Conservation (phyloP, 495 filamentous ascomycete species). For the Rhypophila decipiens region DNA sequence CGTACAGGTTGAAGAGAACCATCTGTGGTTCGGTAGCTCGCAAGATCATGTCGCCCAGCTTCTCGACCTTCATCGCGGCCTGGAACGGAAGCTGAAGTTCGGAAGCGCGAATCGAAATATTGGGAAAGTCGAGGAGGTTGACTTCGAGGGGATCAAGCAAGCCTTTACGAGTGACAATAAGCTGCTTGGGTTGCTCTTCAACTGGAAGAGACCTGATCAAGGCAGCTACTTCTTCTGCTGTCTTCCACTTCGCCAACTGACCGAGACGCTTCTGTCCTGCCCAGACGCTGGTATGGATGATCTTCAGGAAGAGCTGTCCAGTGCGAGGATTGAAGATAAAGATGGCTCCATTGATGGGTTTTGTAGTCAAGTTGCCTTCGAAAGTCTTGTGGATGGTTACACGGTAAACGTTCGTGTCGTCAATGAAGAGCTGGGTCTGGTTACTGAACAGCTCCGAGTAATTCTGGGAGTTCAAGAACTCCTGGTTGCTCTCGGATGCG, state of each 20-base stretch:
- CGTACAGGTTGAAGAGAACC: constrained; percentile 98
- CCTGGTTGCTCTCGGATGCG: constrained; percentile 97
- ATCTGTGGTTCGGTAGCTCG: constrained; percentile 97
- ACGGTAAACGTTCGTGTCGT: constrained; percentile 99
- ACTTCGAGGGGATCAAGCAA: constrained; percentile 96
- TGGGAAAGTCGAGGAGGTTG: constrained; percentile 95
- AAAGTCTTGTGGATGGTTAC: constrained; percentile 99
- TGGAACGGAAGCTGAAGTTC: constrained; percentile 98
- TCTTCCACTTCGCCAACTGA: constrained; percentile 99
- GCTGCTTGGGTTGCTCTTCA: constrained; percentile 97
- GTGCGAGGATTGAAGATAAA: constrained; percentile 99
- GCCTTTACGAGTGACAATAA: constrained; percentile 98
- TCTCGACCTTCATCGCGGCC: constrained; percentile 99
- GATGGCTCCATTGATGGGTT: constrained; percentile 99
- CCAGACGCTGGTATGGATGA: constrained; percentile 99
- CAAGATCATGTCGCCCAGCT: constrained; percentile 97
- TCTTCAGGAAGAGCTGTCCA: constrained; percentile 97
- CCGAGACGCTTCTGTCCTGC: constrained; percentile 98
- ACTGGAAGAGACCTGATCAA: constrained; percentile 94
- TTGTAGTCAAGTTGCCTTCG: constrained; percentile 97
- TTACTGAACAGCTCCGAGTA: constrained; percentile 99
- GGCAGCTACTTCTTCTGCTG: constrained; percentile 98
- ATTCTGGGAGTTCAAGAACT: constrained; percentile 99
- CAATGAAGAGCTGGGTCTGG: constrained; percentile 97
- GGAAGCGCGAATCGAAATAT: constrained; percentile 97